phyloP scores from a whole-genome alignment of 106 monocot species.

The Apostasia ramifera region DNA sequence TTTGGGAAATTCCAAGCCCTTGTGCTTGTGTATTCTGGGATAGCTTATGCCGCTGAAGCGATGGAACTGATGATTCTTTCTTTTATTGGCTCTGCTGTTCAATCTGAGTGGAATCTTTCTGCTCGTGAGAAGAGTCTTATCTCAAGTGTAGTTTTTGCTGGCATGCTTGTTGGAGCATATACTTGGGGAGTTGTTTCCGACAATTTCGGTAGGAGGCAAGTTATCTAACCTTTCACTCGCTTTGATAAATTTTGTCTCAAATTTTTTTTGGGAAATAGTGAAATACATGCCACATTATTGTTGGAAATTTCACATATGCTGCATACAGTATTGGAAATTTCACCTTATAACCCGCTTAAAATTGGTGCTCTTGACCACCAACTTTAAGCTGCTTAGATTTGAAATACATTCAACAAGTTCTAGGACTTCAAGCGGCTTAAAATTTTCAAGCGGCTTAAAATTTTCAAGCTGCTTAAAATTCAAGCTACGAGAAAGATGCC shows the following conservation, averaged over 20 bases:
- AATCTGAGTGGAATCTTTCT: conserved; percentile 41
- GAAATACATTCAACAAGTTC: no score
- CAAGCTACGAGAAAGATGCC: no score
- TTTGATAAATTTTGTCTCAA: not conserved
- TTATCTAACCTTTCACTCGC: not conserved
- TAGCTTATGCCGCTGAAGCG: conserved; percentile 66
- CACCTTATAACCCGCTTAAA: not conserved
- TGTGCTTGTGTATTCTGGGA: conserved; percentile 48
- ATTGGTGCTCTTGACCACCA: not conserved
- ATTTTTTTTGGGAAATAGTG: not conserved
- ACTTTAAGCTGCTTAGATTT: not conserved
- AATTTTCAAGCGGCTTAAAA: no score
- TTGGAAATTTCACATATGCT: not conserved
- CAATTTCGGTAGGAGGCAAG: conserved; percentile 50
- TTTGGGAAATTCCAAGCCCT: conserved; percentile 70
- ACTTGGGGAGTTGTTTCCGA: conserved; percentile 68
- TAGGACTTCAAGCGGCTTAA: no score
- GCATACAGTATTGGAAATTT: not conserved
- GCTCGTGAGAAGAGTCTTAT: conserved; percentile 49
- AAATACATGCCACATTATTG: no score
- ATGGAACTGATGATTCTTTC: conserved; percentile 89
- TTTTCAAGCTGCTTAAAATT: no score
- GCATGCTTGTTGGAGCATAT: conserved; percentile 58
- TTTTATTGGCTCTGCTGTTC: conserved; percentile 55
- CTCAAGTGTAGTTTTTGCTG: conserved; percentile 59